Evolutionary conservation across 306 rosid genomes (phyloP), one percentile per base, ranked within the genome.

Genomic region (Cyamopsis tetragonoloba): DNA sequence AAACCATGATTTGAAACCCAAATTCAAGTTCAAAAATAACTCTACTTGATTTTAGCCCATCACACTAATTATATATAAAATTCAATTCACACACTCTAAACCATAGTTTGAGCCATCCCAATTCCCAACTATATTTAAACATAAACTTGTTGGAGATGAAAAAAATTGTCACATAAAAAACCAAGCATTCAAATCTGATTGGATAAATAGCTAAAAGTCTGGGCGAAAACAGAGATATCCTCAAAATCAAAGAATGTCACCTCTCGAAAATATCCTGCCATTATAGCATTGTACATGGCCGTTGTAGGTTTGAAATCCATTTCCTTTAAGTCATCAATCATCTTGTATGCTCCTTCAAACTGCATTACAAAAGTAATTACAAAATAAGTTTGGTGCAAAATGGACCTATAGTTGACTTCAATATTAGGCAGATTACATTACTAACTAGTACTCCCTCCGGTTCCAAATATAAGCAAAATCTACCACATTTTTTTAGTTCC

Each of bases 191-290:
- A 68, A 57, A 37, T 70, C 49, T 20, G 9, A 22, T 34, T 53
- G 15, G 39, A 63, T n/a, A 66, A 68, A 39, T 65, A 30, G 51
- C 63, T 56, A 30, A 59, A 70, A 19, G 46, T 76, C 50, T 7
- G 41, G 27, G 18, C 1, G 2, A 55, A n/a, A 62, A 28, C 26
- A 46, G 30, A 57, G 47, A 8, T 5, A 49, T 73, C 61, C 28
- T 44, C 55, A 51, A 34, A 71, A 77, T 28, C 54, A 66, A 61
- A 83, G 38, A 57, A 67, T 55, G 59, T 44, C 77, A 93, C 98
- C 96, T 89, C 90, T 46, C 95, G 89, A 58, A 86, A 89, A 84
- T 85, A 89, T 54, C 96, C 98, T n/a, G 74, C 87, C 89, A 93
- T 80, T 68, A 93, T 87, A 63, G 88, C 77, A 77, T 93, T 89